A percentile compares a stretch with the other conserved stretches of the same genome.
Evolutionary conservation across 345 rosid species (phyloP).

Genomic region (rapeseed (Brassica napus)): DNA sequence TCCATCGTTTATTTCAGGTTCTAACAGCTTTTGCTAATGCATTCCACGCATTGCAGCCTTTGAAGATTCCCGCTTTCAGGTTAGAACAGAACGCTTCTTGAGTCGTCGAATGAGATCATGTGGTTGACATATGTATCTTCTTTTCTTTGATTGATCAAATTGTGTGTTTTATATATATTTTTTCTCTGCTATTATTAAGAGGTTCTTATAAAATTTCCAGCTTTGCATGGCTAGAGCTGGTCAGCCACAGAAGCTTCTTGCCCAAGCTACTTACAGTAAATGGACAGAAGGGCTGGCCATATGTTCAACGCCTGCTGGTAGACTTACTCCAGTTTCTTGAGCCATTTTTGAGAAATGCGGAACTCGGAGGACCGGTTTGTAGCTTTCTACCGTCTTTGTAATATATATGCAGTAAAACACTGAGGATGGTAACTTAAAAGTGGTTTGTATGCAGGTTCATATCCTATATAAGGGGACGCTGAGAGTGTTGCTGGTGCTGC

Average conservation of each 20-base stretch:
- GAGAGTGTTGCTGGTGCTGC: constrained; percentile 89
- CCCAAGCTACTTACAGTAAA: constrained; percentile 85
- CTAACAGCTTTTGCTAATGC: constrained; percentile 82
- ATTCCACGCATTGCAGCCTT: constrained; percentile 89
- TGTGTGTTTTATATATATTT: neutral
- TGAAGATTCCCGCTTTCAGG: constrained; percentile 95
- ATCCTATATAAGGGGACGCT: constrained; percentile 88
- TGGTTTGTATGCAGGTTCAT: constrained; percentile 63
- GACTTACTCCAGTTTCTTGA: constrained; percentile 94
- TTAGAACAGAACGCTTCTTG: constrained; percentile 32
- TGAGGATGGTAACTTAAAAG: constrained; percentile 53
- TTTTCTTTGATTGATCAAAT: neutral
- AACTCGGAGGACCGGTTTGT: constrained; percentile 76
- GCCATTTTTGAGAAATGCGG: constrained; percentile 94
- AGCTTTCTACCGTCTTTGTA: constrained; percentile 15
- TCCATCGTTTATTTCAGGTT: constrained; percentile 52
- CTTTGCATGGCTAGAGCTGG: constrained; percentile 97
- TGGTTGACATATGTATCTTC: neutral
- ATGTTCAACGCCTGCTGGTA: constrained; percentile 81
- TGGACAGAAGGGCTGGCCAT: constrained; percentile 95
- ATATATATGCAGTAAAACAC: neutral
- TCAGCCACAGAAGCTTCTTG: constrained; percentile 96
- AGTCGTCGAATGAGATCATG: neutral
- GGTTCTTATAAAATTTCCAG: constrained; percentile 45
- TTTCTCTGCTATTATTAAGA: no score